These are phyloP conservation scores for Phylloporus scabripes DNA, from an alignment of 768 basidiomycete genomes.

Conservation along the genomic window DNA sequence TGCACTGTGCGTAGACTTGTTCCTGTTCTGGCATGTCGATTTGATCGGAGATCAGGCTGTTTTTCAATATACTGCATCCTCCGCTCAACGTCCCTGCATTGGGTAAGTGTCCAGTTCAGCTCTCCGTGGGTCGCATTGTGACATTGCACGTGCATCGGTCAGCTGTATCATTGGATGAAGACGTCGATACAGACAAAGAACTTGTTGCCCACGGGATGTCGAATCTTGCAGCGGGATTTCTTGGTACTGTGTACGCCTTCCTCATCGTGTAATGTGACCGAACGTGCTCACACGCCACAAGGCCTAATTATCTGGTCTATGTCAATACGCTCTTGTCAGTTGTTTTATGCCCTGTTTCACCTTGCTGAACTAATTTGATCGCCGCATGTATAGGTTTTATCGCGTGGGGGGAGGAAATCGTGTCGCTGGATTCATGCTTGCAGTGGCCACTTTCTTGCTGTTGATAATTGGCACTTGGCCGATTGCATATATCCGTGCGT, in stretches of 20 bases:
- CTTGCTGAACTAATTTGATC: background rate
- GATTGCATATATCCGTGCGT: constrained; percentile 87
- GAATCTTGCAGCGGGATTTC: constrained; percentile 73
- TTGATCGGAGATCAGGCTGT: constrained; percentile 44
- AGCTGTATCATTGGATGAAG: constrained; percentile 86
- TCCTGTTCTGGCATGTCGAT: constrained; percentile 2
- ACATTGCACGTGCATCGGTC: background rate
- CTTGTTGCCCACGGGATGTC: constrained; percentile 90
- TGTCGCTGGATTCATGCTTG: constrained; percentile 81
- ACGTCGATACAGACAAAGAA: constrained; percentile 89
- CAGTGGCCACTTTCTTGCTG: constrained; percentile 61
- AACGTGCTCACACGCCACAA: constrained; percentile 23
- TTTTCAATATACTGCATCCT: constrained; percentile 82
- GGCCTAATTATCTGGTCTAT: constrained; percentile 84
- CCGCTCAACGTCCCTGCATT: constrained; percentile 88
- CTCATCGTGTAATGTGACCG: background rate
- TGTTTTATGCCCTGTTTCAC: constrained; percentile 1
- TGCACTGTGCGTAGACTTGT: constrained; percentile 58
- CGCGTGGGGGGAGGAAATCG: constrained; percentile 87
- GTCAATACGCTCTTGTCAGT: constrained; percentile 76
- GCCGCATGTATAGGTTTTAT: constrained; percentile 58
- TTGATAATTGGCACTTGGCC: constrained; percentile 82
- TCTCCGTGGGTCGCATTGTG: background rate
- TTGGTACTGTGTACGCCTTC: constrained; percentile 70
- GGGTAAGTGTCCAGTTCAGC: constrained; percentile 37